Percentiles rank a stretch among this genome's conserved stretches.
phyloP scores from a whole-genome alignment of 2,329 filamentous ascomycete genomes.

The Curvularia verruculosa region DNA sequence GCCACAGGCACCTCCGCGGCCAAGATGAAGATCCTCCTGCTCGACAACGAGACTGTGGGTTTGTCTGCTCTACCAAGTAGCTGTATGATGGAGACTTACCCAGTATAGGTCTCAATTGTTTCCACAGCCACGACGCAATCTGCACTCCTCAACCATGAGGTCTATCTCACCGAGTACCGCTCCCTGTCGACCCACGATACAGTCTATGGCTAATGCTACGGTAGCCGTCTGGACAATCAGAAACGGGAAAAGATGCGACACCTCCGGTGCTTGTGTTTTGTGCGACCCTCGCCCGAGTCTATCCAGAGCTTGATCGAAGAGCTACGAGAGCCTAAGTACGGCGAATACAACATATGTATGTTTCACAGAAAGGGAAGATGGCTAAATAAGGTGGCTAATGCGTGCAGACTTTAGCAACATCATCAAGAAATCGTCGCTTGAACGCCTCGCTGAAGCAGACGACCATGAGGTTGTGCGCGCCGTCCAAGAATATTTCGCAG shows the following conservation, averaged over 20 bases:
- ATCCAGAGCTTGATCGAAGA: conserved; percentile 95
- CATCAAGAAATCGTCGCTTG: conserved; percentile 92
- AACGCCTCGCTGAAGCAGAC: conserved; percentile 92
- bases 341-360: conserved; percentile 87
- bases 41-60: conserved; percentile 87
- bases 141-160: conserved; percentile 90
- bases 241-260: conserved; percentile 97
- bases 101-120: conserved; percentile 75
- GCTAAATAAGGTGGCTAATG: conserved; percentile 24
- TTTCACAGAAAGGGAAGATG: background rate
- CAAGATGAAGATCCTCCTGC: conserved; percentile 97
- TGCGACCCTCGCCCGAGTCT: conserved; percentile 89
- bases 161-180: conserved; percentile 85
- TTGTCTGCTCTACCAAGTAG: conserved; percentile 49
- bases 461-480: conserved; percentile 95
- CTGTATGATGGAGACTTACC: conserved; percentile 20
- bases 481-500: conserved; percentile 95
- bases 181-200: conserved; percentile 9
- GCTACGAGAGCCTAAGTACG: conserved; percentile 93
- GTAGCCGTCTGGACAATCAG: conserved; percentile 79
- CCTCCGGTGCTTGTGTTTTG: conserved; percentile 88
- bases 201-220: conserved; percentile 28
- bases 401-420: conserved; percentile 87
- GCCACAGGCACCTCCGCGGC: conserved; percentile 70
- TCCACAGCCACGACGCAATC: conserved; percentile 97